A percentile compares a stretch with the other conserved stretches of the same genome.
Evolutionary conservation across 2,329 filamentous ascomycete species (phyloP).

Genomic region (Xylariales sp.): DNA sequence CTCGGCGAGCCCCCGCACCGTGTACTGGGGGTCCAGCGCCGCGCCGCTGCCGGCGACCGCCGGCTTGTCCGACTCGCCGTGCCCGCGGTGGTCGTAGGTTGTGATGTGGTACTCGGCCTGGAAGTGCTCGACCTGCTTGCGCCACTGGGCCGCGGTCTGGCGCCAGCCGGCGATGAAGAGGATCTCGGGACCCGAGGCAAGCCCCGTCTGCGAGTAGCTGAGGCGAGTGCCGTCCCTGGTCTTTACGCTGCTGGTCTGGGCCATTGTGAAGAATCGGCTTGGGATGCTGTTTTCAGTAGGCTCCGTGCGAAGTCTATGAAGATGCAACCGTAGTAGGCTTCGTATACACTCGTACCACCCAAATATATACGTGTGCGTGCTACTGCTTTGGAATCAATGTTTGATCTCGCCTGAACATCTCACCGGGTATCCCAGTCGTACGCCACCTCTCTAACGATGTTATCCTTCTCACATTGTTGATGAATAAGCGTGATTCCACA

Average conservation of each 20-base stretch:
- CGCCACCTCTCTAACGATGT: too few relatives aligned
- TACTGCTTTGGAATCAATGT: too few relatives aligned
- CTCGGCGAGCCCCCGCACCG: background rate
- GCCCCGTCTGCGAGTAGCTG: conserved; percentile 21
- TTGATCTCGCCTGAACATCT: too few relatives aligned
- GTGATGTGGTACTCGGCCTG: conserved; percentile 21
- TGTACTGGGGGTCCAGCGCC: conserved; percentile 16
- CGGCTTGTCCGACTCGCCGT: conserved; percentile 28
- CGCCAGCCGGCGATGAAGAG: conserved; percentile 27
- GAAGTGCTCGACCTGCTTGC: conserved; percentile 25
- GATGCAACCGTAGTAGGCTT: too few relatives aligned
- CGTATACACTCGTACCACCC: too few relatives aligned
- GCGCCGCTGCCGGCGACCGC: conserved; percentile 21
- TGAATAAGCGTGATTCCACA: too few relatives aligned
- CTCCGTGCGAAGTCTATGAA: too few relatives aligned
- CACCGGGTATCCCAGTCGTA: too few relatives aligned
- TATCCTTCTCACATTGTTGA: too few relatives aligned
- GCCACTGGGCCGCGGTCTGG: conserved; percentile 25
- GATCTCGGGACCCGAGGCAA: conserved; percentile 16
- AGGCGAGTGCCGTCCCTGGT: conserved; percentile 22
- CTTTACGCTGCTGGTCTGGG: conserved; percentile 8
- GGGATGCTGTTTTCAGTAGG: too few relatives aligned
- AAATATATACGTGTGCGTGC: too few relatives aligned
- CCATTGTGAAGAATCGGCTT: too few relatives aligned
- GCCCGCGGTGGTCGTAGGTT: conserved; percentile 26